Conservation (phyloP, 169 alveolate species). For the Eimeria praecox region DNA sequence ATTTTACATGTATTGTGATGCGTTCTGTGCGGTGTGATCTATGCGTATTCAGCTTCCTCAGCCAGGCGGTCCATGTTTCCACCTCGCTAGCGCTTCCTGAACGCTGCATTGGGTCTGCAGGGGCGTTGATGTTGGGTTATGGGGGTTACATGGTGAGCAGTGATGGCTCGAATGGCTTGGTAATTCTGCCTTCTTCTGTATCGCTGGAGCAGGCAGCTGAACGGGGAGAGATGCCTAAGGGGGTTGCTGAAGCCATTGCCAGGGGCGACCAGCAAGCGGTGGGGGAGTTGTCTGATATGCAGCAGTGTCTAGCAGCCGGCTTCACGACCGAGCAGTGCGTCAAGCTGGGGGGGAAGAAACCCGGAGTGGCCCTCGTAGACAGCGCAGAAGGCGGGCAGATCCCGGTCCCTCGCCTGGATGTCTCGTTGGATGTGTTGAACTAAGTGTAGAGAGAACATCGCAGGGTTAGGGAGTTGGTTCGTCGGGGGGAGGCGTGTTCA, state of each 20-base stretch:
- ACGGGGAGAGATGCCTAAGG: neutral
- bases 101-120: slow-evolving; percentile 23
- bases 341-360: slow-evolving; percentile 7
- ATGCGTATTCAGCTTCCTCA: neutral
- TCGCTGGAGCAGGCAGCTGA: neutral
- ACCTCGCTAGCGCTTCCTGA: slow-evolving; percentile 7
- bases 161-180: neutral
- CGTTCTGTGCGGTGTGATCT: neutral
- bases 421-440: neutral
- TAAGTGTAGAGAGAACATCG: neutral
- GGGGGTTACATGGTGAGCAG: neutral
- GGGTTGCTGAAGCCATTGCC: neutral
- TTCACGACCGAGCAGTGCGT: neutral
- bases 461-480: neutral
- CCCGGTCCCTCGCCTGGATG: slow-evolving; percentile 10
- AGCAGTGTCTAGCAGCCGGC: slow-evolving; percentile 41
- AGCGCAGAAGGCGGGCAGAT: neutral
- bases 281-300: neutral
- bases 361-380: neutral
- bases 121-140: neutral
- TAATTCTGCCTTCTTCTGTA: neutral
- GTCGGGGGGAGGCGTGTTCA: neutral
- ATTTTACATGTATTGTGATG: no score
- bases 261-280: neutral
- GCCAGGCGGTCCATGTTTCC: neutral